Base-by-base conservation (phyloP, 2,329 filamentous ascomycete genomes). In the Trichoderma sp. region DNA sequence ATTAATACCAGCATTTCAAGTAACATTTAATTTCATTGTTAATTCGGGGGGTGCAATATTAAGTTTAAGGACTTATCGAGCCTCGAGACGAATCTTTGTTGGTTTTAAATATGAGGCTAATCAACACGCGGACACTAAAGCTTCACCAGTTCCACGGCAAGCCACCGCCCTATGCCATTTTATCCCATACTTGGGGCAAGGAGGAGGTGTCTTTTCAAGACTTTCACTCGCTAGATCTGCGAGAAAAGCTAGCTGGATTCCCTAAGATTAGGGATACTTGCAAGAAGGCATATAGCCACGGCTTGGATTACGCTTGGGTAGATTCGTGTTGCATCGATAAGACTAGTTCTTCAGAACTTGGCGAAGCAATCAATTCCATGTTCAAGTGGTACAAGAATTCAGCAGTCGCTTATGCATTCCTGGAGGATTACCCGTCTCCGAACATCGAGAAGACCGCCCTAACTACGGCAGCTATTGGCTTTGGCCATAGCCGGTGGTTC, bases 131-230 rank as follows among this genome's bases (percentile, higher is more conserved):
- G 18, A 65, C 46, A 6, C 30, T 54, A 21, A 30, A 65, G 46
- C 24, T 77, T 4, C 69, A 72, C 32, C 66, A 73, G 6, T 74
- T 75, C 59, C 68, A 34, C 59, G 60, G 52, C 21, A 26, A 65
- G 21, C 59, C 65, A 3, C 73, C 73, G 10, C 70, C 66, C 0
- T 81, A 80, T 61, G 77, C 75, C 13, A 80, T 80, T 28, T 73
- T 81, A 0, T 80, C 78, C 2, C 79, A 80, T 56, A 79, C 76
- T 0, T 80, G 79, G 78, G 74, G 72, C 10, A 66, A 72, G 1
- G 74, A 75, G 0, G 77, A 80, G 59, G 72, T 79, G 0, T 70
- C 70, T 3, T 76, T 76, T 30, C 71, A 75, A 24, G 74, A 77
- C 16, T n/a, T 72, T n/a, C 59, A 69, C n/a, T 24, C 18, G 5